Base-by-base conservation (phyloP, 2,329 filamentous ascomycete species). In the Calonectria montana region DNA sequence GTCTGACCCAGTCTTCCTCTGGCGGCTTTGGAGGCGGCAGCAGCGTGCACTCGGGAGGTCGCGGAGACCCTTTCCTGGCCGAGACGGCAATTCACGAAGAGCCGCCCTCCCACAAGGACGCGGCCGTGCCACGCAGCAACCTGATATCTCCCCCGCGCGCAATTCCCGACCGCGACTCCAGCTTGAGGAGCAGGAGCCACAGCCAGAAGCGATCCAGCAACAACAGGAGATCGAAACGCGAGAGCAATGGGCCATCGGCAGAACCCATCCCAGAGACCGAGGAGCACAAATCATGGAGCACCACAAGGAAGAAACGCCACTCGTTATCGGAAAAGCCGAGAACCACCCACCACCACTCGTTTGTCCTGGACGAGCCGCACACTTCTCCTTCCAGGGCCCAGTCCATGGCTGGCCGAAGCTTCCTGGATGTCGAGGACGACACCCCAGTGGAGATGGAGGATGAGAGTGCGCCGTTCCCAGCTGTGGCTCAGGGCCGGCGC, bases 111-210 rank as follows among this genome's bases (percentile, higher is more conserved):
- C 70, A 73, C 10, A 77, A 76, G 63, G 77, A 78, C n/a, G 77
- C 82, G 13, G 75, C 80, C 0, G 77, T 80, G 16, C 74, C 76
- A 15, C 76, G 76, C 6, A 68, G 76, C 8, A 68, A 73, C 45
- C 74, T 76, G 72, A 76, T 78, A 29, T 88, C 84, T 65, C 87
- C 84, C 66, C 87, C 88, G 2, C 85, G 88, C 61, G 82, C 87
- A 9, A 94, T 95, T 66, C 93, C 93, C 0, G 82, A 87, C 9
- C 88, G 92, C 68, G 92, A 94, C 67, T 95, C 92, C 1, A 94
- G 92, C 43, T 83, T 94, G 41, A 86, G 89, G 63, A 93, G 89
- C 76, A 86, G 89, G 1, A 87, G 87, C 10, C 82, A 85, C 23
- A 87, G 86, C 50, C 85, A 84, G 12, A 91, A 88, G 81, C 87